Evolutionary conservation across 306 rosid genomes (phyloP).

Genomic region (Cercis canadensis): DNA sequence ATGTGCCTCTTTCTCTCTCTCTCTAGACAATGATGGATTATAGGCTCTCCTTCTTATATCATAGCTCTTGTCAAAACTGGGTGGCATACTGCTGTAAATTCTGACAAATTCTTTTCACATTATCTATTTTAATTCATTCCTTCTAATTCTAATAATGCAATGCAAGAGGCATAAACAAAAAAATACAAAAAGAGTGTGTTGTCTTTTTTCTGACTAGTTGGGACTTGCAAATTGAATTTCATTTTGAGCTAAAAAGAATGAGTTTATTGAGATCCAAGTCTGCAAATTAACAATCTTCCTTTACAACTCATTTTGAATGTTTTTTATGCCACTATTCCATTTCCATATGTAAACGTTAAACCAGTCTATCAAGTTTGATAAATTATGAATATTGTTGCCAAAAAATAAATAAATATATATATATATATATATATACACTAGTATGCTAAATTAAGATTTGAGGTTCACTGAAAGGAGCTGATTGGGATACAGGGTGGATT

Average conservation of each 20-base stretch:
- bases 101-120: slow-evolving; percentile 52
- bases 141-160: slow-evolving; percentile 30
- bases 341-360: no score
- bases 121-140: slow-evolving; percentile 37
- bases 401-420: no score
- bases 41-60: not conserved
- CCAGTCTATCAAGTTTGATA: no score
- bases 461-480: no score
- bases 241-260: slow-evolving; percentile 25
- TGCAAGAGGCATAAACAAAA: slow-evolving; percentile 28
- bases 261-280: slow-evolving; percentile 43
- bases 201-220: slow-evolving; percentile 32
- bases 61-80: slow-evolving; percentile 34
- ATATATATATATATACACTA: no score
- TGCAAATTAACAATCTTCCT: slow-evolving; percentile 19
- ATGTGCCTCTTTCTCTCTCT: slow-evolving; percentile 48
- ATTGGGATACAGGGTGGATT: no score
- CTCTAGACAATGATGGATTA: slow-evolving; percentile 37
- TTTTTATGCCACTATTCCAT: not conserved
- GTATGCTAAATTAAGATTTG: no score
- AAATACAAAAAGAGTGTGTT: slow-evolving; percentile 31
- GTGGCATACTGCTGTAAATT: slow-evolving; percentile 39
- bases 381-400: no score
- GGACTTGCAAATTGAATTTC: slow-evolving; percentile 33
- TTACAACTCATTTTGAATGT: slow-evolving; percentile 6